A percentile compares a stretch with the other conserved stretches of the same genome.
Evolutionary conservation across 768 basidiomycete genomes (phyloP).

Genomic region (Agrocybe pediades): DNA sequence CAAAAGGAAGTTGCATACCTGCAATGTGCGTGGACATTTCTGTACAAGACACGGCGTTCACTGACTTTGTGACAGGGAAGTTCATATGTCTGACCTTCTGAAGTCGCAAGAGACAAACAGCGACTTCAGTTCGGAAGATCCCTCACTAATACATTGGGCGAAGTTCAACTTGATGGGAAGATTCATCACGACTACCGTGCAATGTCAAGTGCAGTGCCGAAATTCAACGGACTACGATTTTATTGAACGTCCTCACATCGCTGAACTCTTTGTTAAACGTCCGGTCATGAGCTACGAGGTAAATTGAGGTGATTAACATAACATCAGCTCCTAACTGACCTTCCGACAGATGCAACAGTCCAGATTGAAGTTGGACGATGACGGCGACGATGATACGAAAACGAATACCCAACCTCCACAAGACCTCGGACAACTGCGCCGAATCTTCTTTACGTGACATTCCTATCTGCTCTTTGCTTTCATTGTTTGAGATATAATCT

Average conservation of each 20-base stretch:
- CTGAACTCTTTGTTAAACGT: slow-evolving; percentile 54
- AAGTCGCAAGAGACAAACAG: slow-evolving; percentile 84
- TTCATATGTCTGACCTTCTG: slow-evolving; percentile 88
- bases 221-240: slow-evolving; percentile 62
- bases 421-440: slow-evolving; percentile 51
- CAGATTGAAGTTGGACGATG: slow-evolving; percentile 56
- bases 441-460: slow-evolving; percentile 47
- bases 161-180: slow-evolving; percentile 93
- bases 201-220: slow-evolving; percentile 78
- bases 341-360: slow-evolving; percentile 61
- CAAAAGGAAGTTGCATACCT: slow-evolving; percentile 86
- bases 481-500: slow-evolving; percentile 16
- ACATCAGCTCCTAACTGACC: neutral
- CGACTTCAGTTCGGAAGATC: slow-evolving; percentile 67
- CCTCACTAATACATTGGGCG: slow-evolving; percentile 87
- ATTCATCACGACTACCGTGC: slow-evolving; percentile 75
- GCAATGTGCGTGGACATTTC: slow-evolving; percentile 55
- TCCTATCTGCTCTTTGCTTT: slow-evolving; percentile 9
- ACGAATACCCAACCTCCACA: slow-evolving; percentile 28
- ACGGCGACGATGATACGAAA: slow-evolving; percentile 43
- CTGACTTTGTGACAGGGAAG: slow-evolving; percentile 58
- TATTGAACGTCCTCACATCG: slow-evolving; percentile 53
- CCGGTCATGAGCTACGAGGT: slow-evolving; percentile 76
- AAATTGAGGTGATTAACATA: slow-evolving; percentile 15
- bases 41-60: slow-evolving; percentile 3